Evolutionary conservation across 352 stramenopile species (phyloP), one percentile per base, ranked within the genome.

Genomic region (Phytophthora aleatoria): DNA sequence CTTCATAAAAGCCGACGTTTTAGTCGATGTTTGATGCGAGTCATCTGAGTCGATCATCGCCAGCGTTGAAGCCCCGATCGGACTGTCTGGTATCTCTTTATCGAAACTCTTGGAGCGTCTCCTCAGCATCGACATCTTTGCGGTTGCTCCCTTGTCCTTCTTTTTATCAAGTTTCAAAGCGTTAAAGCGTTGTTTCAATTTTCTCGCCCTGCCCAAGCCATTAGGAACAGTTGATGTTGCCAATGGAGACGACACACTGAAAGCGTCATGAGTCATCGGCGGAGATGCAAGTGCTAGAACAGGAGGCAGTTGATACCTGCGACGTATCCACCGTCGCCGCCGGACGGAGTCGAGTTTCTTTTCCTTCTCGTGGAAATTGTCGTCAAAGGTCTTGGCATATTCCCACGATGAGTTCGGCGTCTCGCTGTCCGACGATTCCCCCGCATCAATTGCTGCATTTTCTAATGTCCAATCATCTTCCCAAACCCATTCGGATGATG

Each of bases 401-500:
- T 86, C 73, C 80, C 83, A 94, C 16, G 54, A 26, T 0, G 61
- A 73, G n/a, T 71, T 74, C n/a, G 43, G 50, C 28, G 38, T 43
- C 38, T 77, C 69, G 49, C 49, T 67, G 33, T 76, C 69, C 0
- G 67, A 70, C 3, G 51, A 69, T 54, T 77, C 70, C 6, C 50
- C 69, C 16, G 51, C 57, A n/a, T 72, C 67, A 30, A 67, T 53
- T 42, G 31, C 56, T n/a, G 50, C 12, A 62, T 51, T 66, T 54
- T 91, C 85, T 16, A 94, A 58, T 10, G 69, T 67, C 85, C 85
- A 94, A 3, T 91, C 81, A 41, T 75, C 82, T 61, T 90, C 82
- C 85, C 85, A 94, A 28, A 92, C 73, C 85, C 85, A 94, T 61
- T 94, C 85, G 3, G 81, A 91, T 7, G 83, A 91, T 42, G 83